A percentile compares a stretch with the other conserved stretches of the same genome.
phyloP scores from a whole-genome alignment of 768 basidiomycete species.

The Podaxis sp. region DNA sequence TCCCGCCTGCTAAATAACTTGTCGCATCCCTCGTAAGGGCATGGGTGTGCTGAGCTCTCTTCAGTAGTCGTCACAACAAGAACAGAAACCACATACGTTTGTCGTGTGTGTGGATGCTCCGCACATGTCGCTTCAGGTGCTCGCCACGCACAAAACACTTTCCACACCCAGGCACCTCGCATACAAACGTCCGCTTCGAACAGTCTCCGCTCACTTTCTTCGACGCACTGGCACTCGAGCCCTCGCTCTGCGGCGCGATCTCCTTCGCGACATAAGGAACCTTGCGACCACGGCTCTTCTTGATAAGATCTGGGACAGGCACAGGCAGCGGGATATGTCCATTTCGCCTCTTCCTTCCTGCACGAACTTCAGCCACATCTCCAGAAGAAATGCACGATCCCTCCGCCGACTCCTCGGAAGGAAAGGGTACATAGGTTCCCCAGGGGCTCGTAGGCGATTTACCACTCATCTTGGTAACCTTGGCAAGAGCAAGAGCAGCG shows the following conservation, averaged over 20 bases:
- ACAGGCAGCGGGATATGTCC: slow-evolving; percentile 39
- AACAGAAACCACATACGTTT: slow-evolving; percentile 55
- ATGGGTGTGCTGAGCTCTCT: slow-evolving; percentile 42
- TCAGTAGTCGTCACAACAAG: background rate
- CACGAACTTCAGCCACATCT: background rate
- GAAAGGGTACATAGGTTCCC: slow-evolving; percentile 5
- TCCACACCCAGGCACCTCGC: slow-evolving; percentile 66
- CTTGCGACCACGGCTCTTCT: slow-evolving; percentile 57
- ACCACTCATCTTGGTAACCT: slow-evolving; percentile 21
- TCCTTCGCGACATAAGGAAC: slow-evolving; percentile 37
- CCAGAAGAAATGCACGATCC: background rate
- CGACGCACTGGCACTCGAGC: slow-evolving; percentile 3
- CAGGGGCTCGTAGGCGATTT: slow-evolving; percentile 12
- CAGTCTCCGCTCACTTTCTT: slow-evolving; percentile 15
- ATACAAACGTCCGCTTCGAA: slow-evolving; percentile 52
- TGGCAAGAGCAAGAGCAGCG: slow-evolving; percentile 28
- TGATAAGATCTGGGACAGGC: slow-evolving; percentile 57
- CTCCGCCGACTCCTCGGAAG: background rate
- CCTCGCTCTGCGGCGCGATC: slow-evolving; percentile 2
- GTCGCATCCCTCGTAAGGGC: slow-evolving; percentile 60
- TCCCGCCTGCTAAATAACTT: slow-evolving; percentile 73
- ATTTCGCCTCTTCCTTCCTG: slow-evolving; percentile 25
- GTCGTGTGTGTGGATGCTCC: slow-evolving; percentile 79
- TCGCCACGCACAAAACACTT: slow-evolving; percentile 79
- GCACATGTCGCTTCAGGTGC: slow-evolving; percentile 78